phyloP scores from a whole-genome alignment of 768 basidiomycete genomes.

The Mycena indigotica region DNA sequence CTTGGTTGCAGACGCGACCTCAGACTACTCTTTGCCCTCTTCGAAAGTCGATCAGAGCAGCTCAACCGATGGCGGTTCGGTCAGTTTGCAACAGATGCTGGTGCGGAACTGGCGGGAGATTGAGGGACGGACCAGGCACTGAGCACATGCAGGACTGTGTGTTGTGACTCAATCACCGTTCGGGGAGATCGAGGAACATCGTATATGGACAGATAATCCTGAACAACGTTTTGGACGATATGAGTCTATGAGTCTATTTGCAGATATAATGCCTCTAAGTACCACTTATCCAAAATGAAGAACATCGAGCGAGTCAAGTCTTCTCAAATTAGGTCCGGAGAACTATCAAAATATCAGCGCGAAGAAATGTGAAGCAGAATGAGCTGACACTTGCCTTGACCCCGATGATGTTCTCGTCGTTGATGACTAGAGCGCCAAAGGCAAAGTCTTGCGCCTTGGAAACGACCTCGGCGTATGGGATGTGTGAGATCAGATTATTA shows the following conservation, averaged over 20 bases:
- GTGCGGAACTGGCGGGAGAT: slow-evolving; percentile 46
- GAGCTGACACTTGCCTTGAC: background rate
- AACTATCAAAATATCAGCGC: background rate
- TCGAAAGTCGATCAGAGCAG: too few species aligned
- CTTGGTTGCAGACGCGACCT: slow-evolving; percentile 27
- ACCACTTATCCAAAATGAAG: background rate
- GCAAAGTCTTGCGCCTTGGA: background rate
- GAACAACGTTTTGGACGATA: too few species aligned
- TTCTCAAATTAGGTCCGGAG: background rate
- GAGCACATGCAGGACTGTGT: too few species aligned
- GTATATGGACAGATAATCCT: too few species aligned
- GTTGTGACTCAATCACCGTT: too few species aligned
- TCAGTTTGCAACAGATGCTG: slow-evolving; percentile 41
- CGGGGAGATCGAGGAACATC: too few species aligned
- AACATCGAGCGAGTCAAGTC: background rate
- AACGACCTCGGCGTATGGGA: background rate
- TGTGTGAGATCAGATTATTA: background rate
- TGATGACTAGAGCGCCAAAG: background rate
- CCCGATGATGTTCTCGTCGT: background rate
- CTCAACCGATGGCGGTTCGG: slow-evolving; percentile 35
- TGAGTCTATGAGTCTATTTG: too few species aligned
- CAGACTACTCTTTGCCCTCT: too few species aligned
- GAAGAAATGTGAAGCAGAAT: background rate
- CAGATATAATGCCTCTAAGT: too few species aligned
- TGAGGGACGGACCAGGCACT: slow-evolving; percentile 34